These are phyloP conservation scores for Quercus alba DNA, from an alignment of 306 rosid genomes.

Conservation along the genomic window DNA sequence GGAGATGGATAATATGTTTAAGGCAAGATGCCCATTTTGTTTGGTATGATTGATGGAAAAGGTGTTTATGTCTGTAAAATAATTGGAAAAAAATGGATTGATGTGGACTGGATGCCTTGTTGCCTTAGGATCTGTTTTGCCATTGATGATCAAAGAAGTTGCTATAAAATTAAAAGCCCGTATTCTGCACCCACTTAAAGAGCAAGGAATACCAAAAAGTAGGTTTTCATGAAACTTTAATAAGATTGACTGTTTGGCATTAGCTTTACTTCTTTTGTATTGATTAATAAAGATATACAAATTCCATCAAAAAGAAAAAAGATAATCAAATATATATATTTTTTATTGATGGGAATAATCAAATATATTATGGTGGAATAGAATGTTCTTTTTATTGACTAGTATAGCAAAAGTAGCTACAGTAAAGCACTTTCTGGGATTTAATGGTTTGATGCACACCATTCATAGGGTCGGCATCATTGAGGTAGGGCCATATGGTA, in stretches of 20 bases:
- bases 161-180: constrained; percentile 11
- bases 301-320: too few species aligned
- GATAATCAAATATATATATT: too few species aligned
- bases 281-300: not conserved
- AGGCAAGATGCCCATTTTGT: not conserved
- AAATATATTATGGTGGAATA: not conserved
- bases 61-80: not conserved
- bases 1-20: not conserved
- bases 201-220: constrained; percentile 10
- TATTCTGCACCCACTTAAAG: constrained; percentile 23
- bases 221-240: not conserved
- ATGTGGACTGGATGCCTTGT: constrained; percentile 6
- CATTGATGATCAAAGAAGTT: constrained; percentile 18
- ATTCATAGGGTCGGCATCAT: too few species aligned
- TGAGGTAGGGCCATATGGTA: too few species aligned
- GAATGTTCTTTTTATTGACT: too few species aligned
- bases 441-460: too few species aligned
- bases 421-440: too few species aligned
- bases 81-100: not conserved
- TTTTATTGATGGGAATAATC: too few species aligned
- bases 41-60: not conserved
- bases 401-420: too few species aligned
- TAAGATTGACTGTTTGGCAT: not conserved
- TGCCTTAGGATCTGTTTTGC: not conserved
- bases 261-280: not conserved